Conservation (phyloP, 2,329 filamentous ascomycete genomes). For the Sclerotinia spermophila region DNA sequence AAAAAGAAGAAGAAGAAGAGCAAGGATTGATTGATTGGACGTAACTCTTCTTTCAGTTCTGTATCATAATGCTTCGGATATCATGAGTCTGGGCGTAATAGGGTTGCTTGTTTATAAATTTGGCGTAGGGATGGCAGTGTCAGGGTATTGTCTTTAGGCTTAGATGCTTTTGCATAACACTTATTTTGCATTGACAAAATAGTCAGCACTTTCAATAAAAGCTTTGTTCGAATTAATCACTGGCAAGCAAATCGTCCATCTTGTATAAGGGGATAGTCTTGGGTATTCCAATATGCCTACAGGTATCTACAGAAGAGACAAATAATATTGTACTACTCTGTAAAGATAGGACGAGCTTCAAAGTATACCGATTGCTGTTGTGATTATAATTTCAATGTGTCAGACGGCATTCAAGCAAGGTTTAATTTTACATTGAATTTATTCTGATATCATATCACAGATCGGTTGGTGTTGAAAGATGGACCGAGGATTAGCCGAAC, state of each 20-base stretch:
- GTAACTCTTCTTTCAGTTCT: conserved; percentile 19
- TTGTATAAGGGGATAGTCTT: neutral
- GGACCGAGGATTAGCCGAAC: conserved; percentile 7
- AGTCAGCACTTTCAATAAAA: conserved; percentile 12
- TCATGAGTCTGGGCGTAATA: conserved; percentile 21
- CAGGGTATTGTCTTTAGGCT: conserved; percentile 19
- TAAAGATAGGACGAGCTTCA: neutral
- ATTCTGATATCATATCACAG: neutral
- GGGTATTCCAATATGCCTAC: neutral
- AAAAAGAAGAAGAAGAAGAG: conserved; percentile 57
- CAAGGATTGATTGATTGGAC: conserved; percentile 32
- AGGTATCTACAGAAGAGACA: neutral
- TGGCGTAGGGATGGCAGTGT: conserved; percentile 18
- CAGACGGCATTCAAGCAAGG: neutral
- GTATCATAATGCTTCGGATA: conserved; percentile 24
- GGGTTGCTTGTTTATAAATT: conserved; percentile 18
- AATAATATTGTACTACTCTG: neutral
- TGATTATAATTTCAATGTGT: neutral
- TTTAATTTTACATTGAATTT: neutral
- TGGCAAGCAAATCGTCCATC: neutral
- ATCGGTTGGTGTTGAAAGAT: neutral
- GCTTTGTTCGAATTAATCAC: conserved; percentile 3
- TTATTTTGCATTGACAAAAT: conserved; percentile 14
- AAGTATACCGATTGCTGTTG: neutral
- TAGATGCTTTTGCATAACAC: conserved; percentile 21